These are phyloP conservation scores for Starmerella lactis-condensi DNA, from an alignment of 805 yeast species.

Conservation along the genomic window DNA sequence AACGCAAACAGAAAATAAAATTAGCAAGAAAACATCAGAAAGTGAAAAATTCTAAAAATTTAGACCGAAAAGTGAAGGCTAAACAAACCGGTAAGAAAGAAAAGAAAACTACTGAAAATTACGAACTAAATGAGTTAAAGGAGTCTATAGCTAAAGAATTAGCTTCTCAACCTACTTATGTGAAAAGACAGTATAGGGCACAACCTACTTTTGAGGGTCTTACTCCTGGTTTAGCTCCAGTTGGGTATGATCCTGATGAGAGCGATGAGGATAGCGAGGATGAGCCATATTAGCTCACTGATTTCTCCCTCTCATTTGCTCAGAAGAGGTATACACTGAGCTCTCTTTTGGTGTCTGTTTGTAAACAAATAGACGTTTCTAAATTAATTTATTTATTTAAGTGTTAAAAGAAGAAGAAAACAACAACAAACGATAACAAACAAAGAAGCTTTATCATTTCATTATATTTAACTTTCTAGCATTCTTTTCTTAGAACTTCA, in stretches of 20 bases:
- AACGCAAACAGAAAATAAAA: constrained; percentile 4
- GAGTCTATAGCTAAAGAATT: constrained; percentile 11
- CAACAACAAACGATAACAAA: too few relatives aligned
- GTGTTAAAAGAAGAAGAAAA: too few relatives aligned
- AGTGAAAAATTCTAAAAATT: neutral
- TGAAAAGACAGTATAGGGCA: constrained; percentile 10
- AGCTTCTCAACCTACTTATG: constrained; percentile 7
- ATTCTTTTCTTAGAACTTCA: constrained; percentile 3
- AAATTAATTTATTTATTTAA: too few relatives aligned
- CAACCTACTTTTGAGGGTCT: constrained; percentile 14
- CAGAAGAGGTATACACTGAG: too few relatives aligned
- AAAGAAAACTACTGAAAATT: neutral
- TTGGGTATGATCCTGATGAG: constrained; percentile 18
- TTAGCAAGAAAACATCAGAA: constrained; percentile 2
- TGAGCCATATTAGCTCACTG: too few relatives aligned
- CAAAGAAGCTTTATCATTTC: neutral
- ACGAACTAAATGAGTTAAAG: constrained; percentile 11
- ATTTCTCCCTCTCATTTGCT: too few relatives aligned
- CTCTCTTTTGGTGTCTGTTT: too few relatives aligned
- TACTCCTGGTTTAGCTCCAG: constrained; percentile 19
- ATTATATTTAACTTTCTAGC: neutral
- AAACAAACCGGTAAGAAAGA: constrained; percentile 3
- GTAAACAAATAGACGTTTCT: too few relatives aligned
- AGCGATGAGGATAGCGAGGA: constrained; percentile 17
- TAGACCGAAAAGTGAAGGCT: neutral